Conservation (phyloP, 108 stramenopile genomes). For the Cylindrotheca closterium region DNA sequence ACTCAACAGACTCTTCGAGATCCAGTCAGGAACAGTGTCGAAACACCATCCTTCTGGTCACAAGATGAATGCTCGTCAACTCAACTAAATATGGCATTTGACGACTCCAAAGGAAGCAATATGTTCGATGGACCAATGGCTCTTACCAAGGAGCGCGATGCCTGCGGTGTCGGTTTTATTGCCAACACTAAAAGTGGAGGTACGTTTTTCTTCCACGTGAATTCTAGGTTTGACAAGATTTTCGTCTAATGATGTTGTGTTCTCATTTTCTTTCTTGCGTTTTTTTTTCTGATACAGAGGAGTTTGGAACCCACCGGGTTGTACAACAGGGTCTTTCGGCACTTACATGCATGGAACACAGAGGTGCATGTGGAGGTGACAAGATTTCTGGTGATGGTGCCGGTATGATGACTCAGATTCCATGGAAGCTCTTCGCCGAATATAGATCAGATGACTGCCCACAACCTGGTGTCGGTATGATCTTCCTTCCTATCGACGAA, state of each 20-base stretch:
- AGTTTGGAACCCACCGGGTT: slow-evolving; percentile 78
- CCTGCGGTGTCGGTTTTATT: slow-evolving; percentile 97
- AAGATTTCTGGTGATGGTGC: slow-evolving; percentile 91
- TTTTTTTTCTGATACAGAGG: slow-evolving; percentile 29
- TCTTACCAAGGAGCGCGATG: slow-evolving; percentile 89
- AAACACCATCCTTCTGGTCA: slow-evolving; percentile 3
- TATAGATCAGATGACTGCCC: slow-evolving; percentile 63
- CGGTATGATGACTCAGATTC: slow-evolving; percentile 95
- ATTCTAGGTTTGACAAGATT: background rate
- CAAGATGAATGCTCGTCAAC: slow-evolving; percentile 21
- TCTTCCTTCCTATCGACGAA: slow-evolving; percentile 89
- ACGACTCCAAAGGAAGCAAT: slow-evolving; percentile 33
- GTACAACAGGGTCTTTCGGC: slow-evolving; percentile 75
- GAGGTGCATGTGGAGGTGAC: slow-evolving; percentile 87
- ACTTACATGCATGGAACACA: slow-evolving; percentile 85
- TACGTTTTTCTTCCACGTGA: slow-evolving; percentile 17
- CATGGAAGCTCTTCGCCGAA: slow-evolving; percentile 86
- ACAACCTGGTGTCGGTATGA: slow-evolving; percentile 88
- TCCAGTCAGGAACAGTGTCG: background rate
- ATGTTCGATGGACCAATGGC: slow-evolving; percentile 85
- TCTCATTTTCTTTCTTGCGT: background rate
- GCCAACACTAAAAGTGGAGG: slow-evolving; percentile 77
- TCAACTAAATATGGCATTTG: slow-evolving; percentile 41
- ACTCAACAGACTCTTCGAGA: slow-evolving; percentile 2
- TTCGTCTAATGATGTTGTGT: background rate